Evolutionary conservation across 768 basidiomycete species (phyloP).

Genomic region (Boletus sensibilis): DNA sequence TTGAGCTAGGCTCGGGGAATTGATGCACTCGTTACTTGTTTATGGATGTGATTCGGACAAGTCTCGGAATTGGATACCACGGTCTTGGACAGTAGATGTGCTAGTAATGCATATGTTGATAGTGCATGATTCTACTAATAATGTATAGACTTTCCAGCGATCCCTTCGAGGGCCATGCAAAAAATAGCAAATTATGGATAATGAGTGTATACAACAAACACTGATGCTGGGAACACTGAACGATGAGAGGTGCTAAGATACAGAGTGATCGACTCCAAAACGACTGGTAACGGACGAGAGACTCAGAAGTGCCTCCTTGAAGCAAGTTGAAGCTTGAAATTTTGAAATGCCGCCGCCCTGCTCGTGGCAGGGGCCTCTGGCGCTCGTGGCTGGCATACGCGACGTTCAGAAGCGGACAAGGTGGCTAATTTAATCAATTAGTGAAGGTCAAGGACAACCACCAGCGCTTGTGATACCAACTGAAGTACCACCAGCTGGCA

Average conservation of each 20-base stretch:
- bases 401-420: neutral
- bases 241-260: too few species aligned
- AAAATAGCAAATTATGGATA: too few species aligned
- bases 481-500: neutral
- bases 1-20: neutral
- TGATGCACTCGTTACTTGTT: neutral
- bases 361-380: too few species aligned
- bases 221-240: too few species aligned
- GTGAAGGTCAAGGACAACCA: neutral
- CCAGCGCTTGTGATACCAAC: neutral
- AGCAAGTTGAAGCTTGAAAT: too few species aligned
- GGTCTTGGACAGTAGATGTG: neutral
- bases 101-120: neutral
- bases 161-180: too few species aligned
- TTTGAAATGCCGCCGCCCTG: too few species aligned
- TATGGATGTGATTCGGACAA: neutral
- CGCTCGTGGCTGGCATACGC: neutral
- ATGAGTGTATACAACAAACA: too few species aligned
- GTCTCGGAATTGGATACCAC: neutral
- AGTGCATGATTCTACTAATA: neutral
- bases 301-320: too few species aligned
- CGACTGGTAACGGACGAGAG: too few species aligned
- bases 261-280: too few species aligned
- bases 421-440: neutral
- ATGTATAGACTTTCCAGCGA: neutral